phyloP scores from a whole-genome alignment of 169 alveolate genomes.

The Eimeria zaria region DNA sequence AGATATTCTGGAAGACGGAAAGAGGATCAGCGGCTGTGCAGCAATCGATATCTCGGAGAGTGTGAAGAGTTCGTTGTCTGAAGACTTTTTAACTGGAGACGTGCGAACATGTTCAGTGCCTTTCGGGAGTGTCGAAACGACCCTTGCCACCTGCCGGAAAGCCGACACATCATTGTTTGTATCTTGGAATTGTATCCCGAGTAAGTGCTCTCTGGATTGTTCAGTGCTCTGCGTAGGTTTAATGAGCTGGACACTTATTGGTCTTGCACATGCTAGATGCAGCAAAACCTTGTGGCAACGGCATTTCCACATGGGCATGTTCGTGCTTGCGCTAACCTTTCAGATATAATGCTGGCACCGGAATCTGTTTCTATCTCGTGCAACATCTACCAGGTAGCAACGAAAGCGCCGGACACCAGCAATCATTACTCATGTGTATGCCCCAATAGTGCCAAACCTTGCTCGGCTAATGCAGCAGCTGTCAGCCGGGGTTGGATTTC shows the following conservation, averaged over 20 bases:
- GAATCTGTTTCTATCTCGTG: neutral
- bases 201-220: neutral
- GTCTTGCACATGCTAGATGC: neutral
- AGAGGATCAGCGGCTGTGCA: neutral
- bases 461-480: conserved; percentile 24
- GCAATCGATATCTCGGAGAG: neutral
- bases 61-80: conserved; percentile 14
- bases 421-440: conserved; percentile 27
- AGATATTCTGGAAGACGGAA: conserved; percentile 2
- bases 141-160: conserved; percentile 2
- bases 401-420: neutral
- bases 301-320: neutral
- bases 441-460: conserved; percentile 48
- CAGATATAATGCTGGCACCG: neutral
- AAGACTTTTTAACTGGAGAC: neutral
- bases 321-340: neutral
- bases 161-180: neutral
- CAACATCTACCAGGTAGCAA: neutral
- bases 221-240: neutral
- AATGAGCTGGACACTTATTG: neutral
- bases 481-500: conserved; percentile 29
- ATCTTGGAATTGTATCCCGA: conserved; percentile 31
- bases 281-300: neutral
- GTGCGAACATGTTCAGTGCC: neutral
- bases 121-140: neutral